These are phyloP conservation scores for Sporothrix pallida DNA, from an alignment of 2,329 filamentous ascomycete genomes.

Conservation along the genomic window DNA sequence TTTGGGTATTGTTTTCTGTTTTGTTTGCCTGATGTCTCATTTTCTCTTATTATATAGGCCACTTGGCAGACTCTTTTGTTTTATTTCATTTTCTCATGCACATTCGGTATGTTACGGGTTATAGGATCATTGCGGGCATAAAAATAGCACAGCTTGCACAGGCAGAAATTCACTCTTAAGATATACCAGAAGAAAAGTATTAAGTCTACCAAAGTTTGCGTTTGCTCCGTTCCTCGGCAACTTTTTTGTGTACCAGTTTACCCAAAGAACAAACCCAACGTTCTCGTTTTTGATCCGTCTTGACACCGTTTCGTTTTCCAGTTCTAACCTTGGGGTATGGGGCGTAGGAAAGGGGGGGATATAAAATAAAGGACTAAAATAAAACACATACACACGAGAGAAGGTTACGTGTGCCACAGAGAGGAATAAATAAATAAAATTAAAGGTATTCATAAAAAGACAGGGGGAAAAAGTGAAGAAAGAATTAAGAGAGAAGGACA, in stretches of 20 bases:
- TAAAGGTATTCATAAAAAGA: conserved; percentile 29
- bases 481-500: neutral
- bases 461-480: conserved; percentile 14
- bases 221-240: conserved; percentile 22
- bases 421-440: neutral
- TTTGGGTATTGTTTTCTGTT: conserved; percentile 1
- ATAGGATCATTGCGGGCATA: neutral
- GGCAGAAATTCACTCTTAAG: neutral
- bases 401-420: neutral
- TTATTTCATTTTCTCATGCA: neutral
- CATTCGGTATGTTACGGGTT: neutral
- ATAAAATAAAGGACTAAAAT: conserved; percentile 23
- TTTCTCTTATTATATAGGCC: neutral
- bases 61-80: neutral
- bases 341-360: conserved; percentile 9
- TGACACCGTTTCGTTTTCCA: conserved; percentile 32
- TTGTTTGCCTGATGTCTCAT: neutral
- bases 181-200: neutral
- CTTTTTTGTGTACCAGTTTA: neutral
- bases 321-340: conserved; percentile 31
- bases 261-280: conserved; percentile 17
- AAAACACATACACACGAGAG: conserved; percentile 11
- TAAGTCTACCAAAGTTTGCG: conserved; percentile 24
- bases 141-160: conserved; percentile 7
- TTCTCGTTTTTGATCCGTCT: conserved; percentile 8